phyloP scores from a whole-genome alignment of 192 early-diverging fungal genomes.

The Linnemannia elongata region DNA sequence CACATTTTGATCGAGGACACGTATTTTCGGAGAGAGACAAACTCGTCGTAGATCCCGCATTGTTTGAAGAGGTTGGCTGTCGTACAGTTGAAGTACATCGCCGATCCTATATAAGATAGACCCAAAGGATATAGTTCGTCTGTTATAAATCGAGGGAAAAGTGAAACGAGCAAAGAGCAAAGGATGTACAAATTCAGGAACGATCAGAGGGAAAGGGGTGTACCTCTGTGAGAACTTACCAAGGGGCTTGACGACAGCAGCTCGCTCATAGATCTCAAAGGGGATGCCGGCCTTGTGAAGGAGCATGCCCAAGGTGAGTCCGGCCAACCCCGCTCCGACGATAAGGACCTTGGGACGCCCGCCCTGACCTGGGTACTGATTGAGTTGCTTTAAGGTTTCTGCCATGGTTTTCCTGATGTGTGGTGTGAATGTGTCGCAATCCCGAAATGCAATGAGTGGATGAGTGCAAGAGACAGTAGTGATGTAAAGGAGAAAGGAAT shows the following conservation, averaged over 20 bases:
- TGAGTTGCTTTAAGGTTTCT: not conserved
- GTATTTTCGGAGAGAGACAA: not conserved
- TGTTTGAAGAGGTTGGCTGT: conserved; percentile 5
- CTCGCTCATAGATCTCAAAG: not conserved
- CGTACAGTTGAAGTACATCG: not conserved
- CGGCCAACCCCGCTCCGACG: not conserved
- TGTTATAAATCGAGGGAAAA: too few relatives aligned
- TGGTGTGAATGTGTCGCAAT: too few relatives aligned
- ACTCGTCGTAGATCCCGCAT: conserved; percentile 12
- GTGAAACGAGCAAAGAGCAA: too few relatives aligned
- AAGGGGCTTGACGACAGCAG: not conserved
- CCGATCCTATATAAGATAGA: not conserved
- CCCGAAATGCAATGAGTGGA: too few relatives aligned
- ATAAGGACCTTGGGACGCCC: not conserved
- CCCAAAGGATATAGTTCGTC: too few relatives aligned
- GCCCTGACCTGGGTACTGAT: too few relatives aligned
- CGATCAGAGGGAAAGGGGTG: too few relatives aligned
- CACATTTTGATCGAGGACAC: not conserved
- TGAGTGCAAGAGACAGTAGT: too few relatives aligned
- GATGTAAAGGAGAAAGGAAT: too few relatives aligned
- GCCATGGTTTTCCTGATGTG: not conserved
- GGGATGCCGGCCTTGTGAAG: not conserved
- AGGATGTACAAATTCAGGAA: too few relatives aligned
- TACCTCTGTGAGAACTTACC: not conserved
- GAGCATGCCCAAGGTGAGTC: not conserved